Evolutionary conservation across 805 yeast species (phyloP), one percentile per base, ranked within the genome.

Genomic region (Pichia paraexigua): DNA sequence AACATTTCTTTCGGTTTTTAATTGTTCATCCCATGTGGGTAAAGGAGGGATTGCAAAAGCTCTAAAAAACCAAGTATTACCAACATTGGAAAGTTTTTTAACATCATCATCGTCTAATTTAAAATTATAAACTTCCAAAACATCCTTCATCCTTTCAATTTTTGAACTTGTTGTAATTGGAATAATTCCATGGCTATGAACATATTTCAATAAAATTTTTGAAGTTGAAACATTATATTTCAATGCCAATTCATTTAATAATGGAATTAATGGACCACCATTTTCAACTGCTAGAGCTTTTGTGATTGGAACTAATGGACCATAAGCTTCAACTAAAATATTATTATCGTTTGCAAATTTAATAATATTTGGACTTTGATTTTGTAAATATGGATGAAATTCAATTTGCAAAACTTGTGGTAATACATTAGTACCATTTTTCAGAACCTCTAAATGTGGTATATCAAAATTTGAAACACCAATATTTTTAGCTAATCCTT

Each of bases 391-490:
- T 0, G 87, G 82, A 63, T 78, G 82, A 64, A 71, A 82, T 63
- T 83, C 88, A 54, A 83, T 76, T 65, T 83, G 89, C 61, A 81
- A 76, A 17, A 80, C 80, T 44, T 67, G 74, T 2, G 89, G 88
- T 54, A 69, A 67, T 42, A 72, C 58, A 49, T 68, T 64, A 20
- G 72, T 70, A 40, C 54, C 44, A 17, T 69, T 64, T 45, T 76
- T 60, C 17, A 83, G 59, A 44, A 63, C 59, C 54, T 79, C 65
- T 51, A 82, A 63, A 53, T 75, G 74, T 30, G 69, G 69, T 3
- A 72, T 71, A 11, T 74, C 60, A 57, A 79, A 82, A 60, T 82
- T 83, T 7, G 87, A 82, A 44, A 83, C 84, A 47, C 66, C 66
- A 28, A 62, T 62, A 27, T 59, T 56, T 24, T 53, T 77, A 49